Conservation (phyloP, 768 basidiomycete genomes). For the Jaapia argillacea region DNA sequence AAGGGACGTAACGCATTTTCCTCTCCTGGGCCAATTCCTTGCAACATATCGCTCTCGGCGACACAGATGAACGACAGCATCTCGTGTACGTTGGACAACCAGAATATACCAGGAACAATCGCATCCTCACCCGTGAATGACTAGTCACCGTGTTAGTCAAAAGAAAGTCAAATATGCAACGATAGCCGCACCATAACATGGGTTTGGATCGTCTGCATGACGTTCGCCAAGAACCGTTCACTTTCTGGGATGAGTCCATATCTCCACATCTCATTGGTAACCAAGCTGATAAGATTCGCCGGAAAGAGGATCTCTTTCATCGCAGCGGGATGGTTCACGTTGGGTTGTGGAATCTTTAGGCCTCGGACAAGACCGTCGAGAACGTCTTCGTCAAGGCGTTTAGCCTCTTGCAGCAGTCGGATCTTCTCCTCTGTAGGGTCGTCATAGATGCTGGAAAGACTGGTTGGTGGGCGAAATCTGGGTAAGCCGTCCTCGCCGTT, state of each 20-base stretch:
- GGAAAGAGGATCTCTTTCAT: slow-evolving; percentile 98
- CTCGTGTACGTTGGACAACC: slow-evolving; percentile 99
- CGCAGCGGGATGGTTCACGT: slow-evolving; percentile 81
- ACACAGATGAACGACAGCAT: slow-evolving; percentile 98
- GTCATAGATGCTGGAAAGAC: slow-evolving; percentile 70
- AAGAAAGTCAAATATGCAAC: neutral
- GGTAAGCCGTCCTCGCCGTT: slow-evolving; percentile 71
- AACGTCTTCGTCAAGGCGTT: slow-evolving; percentile 88
- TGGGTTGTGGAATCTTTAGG: slow-evolving; percentile 88
- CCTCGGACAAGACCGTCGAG: slow-evolving; percentile 83
- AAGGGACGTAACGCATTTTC: slow-evolving; percentile 87
- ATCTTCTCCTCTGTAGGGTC: slow-evolving; percentile 95
- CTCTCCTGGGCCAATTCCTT: slow-evolving; percentile 94
- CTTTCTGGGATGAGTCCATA: slow-evolving; percentile 94
- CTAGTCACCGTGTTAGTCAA: slow-evolving; percentile 25
- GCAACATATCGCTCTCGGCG: slow-evolving; percentile 97
- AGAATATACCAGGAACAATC: slow-evolving; percentile 94
- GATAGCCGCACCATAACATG: slow-evolving; percentile 83
- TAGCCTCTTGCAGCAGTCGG: slow-evolving; percentile 82
- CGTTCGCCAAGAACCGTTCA: slow-evolving; percentile 95
- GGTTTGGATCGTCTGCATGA: slow-evolving; percentile 95
- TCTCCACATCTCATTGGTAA: slow-evolving; percentile 99
- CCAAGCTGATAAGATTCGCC: slow-evolving; percentile 91
- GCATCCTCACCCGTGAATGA: slow-evolving; percentile 91
- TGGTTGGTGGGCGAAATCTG: slow-evolving; percentile 50